Conservation (phyloP, 23 red algal species). For the Gracilaria caudata region DNA sequence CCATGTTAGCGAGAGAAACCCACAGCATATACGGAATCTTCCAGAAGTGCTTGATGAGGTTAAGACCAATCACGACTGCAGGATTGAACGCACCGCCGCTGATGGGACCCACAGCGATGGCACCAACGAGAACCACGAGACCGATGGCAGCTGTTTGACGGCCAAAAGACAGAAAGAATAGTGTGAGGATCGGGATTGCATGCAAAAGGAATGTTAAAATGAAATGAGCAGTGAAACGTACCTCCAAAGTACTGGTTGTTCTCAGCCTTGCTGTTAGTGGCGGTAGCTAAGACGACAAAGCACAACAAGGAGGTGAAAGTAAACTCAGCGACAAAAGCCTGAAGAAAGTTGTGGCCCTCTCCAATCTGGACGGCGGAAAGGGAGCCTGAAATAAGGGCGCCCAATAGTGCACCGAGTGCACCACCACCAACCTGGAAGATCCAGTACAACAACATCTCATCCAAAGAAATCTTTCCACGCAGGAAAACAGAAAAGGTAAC, state of each 20-base stretch:
- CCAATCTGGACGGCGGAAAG: constrained; percentile 41
- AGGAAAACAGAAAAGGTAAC: constrained; percentile 64
- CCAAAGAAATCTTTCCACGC: constrained; percentile 56
- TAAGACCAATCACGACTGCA: constrained; percentile 60
- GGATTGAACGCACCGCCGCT: constrained; percentile 78
- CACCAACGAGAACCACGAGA: constrained; percentile 50
- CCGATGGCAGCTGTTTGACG: constrained; percentile 50
- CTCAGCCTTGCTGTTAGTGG: constrained; percentile 55
- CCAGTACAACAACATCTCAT: constrained; percentile 70
- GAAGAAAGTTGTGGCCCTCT: constrained; percentile 41
- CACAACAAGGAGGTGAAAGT: constrained; percentile 65
- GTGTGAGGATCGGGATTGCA: neutral
- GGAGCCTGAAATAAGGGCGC: constrained; percentile 54
- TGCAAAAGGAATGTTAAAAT: neutral
- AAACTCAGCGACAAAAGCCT: constrained; percentile 77
- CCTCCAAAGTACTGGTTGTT: constrained; percentile 70
- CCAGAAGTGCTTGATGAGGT: constrained; percentile 58
- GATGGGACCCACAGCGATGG: constrained; percentile 39
- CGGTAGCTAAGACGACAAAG: constrained; percentile 66
- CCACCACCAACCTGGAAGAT: constrained; percentile 69
- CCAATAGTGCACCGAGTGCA: constrained; percentile 70
- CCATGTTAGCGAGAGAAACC: constrained; percentile 60
- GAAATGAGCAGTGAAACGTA: constrained; percentile 12
- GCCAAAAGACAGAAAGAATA: neutral
- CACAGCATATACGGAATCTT: constrained; percentile 62